Evolutionary conservation across 495 filamentous ascomycete genomes (phyloP).

Genomic region (Lophium mytilinum): DNA sequence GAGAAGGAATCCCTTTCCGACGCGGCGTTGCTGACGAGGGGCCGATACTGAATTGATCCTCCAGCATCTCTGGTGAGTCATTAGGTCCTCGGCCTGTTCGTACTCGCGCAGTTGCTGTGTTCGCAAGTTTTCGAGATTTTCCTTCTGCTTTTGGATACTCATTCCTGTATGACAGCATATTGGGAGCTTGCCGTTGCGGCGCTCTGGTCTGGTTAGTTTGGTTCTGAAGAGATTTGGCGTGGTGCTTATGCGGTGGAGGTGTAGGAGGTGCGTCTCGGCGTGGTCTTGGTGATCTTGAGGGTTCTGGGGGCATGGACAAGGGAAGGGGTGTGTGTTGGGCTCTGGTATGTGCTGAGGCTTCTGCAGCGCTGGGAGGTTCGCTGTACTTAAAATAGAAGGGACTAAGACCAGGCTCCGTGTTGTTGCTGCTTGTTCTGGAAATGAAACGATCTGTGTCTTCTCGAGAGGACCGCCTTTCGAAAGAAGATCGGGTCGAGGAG

Average conservation of each 20-base stretch:
- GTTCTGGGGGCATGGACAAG: too few relatives aligned
- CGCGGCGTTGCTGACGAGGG: background rate
- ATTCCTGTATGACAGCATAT: conserved; percentile 28
- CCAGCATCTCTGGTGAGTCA: background rate
- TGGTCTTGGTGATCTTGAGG: background rate
- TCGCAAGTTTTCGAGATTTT: conserved; percentile 3
- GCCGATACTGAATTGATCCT: background rate
- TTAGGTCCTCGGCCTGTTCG: background rate
- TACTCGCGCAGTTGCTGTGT: conserved; percentile 9
- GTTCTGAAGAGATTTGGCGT: conserved; percentile 2
- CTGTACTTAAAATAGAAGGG: conserved; percentile 13
- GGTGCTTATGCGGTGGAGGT: conserved; percentile 4
- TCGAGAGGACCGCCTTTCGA: conserved; percentile 6
- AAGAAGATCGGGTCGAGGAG: conserved; percentile 8
- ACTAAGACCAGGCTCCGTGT: conserved; percentile 1
- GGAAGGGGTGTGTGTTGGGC: too few relatives aligned
- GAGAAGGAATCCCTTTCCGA: background rate
- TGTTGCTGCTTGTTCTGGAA: background rate
- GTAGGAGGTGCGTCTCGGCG: conserved; percentile 8
- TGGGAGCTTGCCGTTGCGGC: background rate
- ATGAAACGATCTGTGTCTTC: conserved; percentile 1
- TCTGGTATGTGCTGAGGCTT: background rate
- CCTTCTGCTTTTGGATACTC: conserved; percentile 26
- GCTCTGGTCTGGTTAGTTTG: background rate
- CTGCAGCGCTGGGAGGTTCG: background rate